A percentile compares a stretch with the other conserved stretches of the same genome.
These are phyloP conservation scores for Kappamyces sp. DNA, from an alignment of 192 early-diverging fungal species.

Conservation along the genomic window DNA sequence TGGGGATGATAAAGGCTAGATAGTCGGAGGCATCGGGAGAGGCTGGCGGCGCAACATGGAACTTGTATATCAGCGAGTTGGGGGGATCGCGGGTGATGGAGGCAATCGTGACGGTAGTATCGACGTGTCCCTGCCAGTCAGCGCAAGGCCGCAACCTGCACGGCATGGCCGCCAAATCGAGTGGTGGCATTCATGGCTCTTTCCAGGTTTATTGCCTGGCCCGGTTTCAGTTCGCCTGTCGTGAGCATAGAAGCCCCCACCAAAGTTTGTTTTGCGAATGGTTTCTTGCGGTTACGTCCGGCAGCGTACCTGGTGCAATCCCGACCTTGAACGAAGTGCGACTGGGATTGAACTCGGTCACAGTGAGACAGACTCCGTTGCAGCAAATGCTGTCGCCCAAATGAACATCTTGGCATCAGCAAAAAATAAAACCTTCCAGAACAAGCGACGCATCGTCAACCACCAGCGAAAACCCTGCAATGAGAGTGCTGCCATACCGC, in stretches of 20 bases:
- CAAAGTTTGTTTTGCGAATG: constrained; percentile 77
- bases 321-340: constrained; percentile 77
- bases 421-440: constrained; percentile 26
- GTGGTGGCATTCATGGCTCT: constrained; percentile 81
- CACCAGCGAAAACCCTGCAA: constrained; percentile 65
- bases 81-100: constrained; percentile 73
- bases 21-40: constrained; percentile 34
- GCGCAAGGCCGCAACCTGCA: constrained; percentile 49
- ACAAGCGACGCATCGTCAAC: constrained; percentile 65
- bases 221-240: constrained; percentile 64
- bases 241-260: constrained; percentile 30
- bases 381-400: constrained; percentile 91
- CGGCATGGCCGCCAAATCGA: constrained; percentile 95
- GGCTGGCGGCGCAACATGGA: constrained; percentile 46
- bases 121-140: constrained; percentile 72
- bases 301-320: constrained; percentile 86
- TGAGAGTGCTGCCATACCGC: constrained; percentile 23
- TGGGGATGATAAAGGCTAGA: constrained; percentile 84
- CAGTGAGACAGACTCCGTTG: constrained; percentile 94
- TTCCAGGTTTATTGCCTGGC: constrained; percentile 86
- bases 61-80: constrained; percentile 75
- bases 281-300: too few relatives aligned
- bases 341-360: constrained; percentile 80
- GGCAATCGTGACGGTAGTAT: constrained; percentile 72
- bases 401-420: constrained; percentile 57